A percentile compares a stretch with the other conserved stretches of the same genome.
phyloP scores from a whole-genome alignment of 2,329 filamentous ascomycete genomes.

The Pyrenophora graminea region DNA sequence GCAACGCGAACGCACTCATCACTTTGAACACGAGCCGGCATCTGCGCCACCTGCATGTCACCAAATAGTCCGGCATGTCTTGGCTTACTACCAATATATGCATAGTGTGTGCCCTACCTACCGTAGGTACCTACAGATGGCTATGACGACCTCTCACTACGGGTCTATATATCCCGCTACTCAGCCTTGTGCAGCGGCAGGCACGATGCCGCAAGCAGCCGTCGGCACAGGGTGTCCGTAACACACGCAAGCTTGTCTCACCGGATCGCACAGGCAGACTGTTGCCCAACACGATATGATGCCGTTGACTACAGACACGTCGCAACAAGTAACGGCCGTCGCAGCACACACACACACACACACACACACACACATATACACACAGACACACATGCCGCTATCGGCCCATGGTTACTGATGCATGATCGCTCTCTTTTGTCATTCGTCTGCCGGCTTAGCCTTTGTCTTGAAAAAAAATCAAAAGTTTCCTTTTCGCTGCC shows the following conservation, averaged over 20 bases:
- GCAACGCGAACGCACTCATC: slow-evolving; percentile 2
- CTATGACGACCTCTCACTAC: not conserved
- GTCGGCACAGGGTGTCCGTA: slow-evolving; percentile 17
- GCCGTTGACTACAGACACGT: slow-evolving; percentile 8
- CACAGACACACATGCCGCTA: not conserved
- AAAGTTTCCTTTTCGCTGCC: not conserved
- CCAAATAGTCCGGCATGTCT: slow-evolving; percentile 11
- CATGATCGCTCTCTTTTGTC: not conserved
- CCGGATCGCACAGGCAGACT: slow-evolving; percentile 27
- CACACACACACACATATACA: not conserved
- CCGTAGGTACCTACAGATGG: not conserved
- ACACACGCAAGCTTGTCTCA: slow-evolving; percentile 31
- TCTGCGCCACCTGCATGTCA: slow-evolving; percentile 18
- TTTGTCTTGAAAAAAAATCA: slow-evolving; percentile 10
- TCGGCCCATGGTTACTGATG: slow-evolving; percentile 4
- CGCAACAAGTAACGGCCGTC: not conserved
- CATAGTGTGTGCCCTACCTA: slow-evolving; percentile 1
- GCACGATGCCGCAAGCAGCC: slow-evolving; percentile 31
- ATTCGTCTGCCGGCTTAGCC: slow-evolving; percentile 1
- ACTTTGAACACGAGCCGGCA: slow-evolving; percentile 12
- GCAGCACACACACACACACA: not conserved
- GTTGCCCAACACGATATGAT: slow-evolving; percentile 14
- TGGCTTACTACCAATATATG: slow-evolving; percentile 14
- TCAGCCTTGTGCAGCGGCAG: slow-evolving; percentile 20
- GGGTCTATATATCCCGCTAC: slow-evolving; percentile 1